Conservation (phyloP, 768 basidiomycete genomes). For the Russula dissimulans region DNA sequence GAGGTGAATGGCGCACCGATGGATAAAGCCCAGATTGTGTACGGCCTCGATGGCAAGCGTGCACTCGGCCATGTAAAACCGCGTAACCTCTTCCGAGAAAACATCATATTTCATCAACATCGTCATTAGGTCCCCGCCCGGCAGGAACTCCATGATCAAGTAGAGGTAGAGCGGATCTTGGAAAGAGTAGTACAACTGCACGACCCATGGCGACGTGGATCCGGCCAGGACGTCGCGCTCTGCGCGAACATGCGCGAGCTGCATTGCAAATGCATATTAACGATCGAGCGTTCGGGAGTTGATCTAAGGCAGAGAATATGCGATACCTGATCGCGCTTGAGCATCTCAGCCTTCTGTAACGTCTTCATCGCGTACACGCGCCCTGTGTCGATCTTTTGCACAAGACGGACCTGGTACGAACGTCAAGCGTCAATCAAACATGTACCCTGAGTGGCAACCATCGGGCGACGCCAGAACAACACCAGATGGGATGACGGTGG, state of each 20-base stretch:
- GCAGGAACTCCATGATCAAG: constrained; percentile 98
- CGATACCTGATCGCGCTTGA: constrained; percentile 93
- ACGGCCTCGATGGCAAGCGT: constrained; percentile 96
- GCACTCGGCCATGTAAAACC: constrained; percentile 98
- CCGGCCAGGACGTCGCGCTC: constrained; percentile 96
- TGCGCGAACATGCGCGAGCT: constrained; percentile 97
- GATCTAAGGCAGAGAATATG: background rate
- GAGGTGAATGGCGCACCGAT: constrained; percentile 51
- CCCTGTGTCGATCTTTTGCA: constrained; percentile 93
- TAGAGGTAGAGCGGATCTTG: constrained; percentile 90
- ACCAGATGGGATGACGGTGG: background rate
- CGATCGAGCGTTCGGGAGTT: background rate
- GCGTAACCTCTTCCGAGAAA: constrained; percentile 96
- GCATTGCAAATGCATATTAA: background rate
- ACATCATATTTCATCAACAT: constrained; percentile 99
- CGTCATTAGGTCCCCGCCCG: constrained; percentile 98
- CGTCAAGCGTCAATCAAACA: background rate
- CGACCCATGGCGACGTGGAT: constrained; percentile 93
- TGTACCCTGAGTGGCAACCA: no score
- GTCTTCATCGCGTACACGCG: constrained; percentile 99
- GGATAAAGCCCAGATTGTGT: constrained; percentile 95
- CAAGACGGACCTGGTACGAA: constrained; percentile 63
- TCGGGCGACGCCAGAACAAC: background rate
- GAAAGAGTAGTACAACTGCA: constrained; percentile 94
- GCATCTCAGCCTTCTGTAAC: constrained; percentile 94